Base-by-base conservation (phyloP, 2,329 filamentous ascomycete species). In the Ceratocystis lukuohia region DNA sequence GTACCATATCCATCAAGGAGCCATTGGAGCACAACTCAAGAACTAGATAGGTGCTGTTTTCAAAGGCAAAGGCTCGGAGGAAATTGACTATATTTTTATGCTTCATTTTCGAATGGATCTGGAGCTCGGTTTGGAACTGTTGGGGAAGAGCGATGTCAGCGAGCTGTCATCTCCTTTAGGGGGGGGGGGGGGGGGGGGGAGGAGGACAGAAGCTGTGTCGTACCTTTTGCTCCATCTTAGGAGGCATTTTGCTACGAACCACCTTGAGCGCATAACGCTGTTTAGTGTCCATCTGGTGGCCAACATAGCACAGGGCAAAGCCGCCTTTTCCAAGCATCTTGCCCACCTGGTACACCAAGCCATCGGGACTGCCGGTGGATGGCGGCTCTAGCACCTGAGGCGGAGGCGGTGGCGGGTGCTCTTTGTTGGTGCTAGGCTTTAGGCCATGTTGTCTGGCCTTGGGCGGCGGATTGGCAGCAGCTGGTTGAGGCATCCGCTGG, bases 21-120 rank as follows among this genome's bases (percentile, higher is more conserved):
- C 94, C 94, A 74, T 97, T 97, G 65, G 91, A 88, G 75, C 94
- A 99, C 57, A 99, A 80, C 74, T 99, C 93, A 33, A 99, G 82
- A 61, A 97, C 89, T 62, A 99, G 88, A 72, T 96, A 99, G 67
- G 94, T 97, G 74, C 87, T 92, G 70, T 84, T 86, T 70, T 91
- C 82, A 75, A 92, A 96, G 12, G 92, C 88, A 74, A 99, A 99
- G 44, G 94, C 94, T 71, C 93, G 86, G 72, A 96, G 85, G 75
- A 99, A 99, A 71, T 93, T 88, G 69, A 99, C 94, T 70, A 99
- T 93, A 75, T 96, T 96, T 65, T 89, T 88, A 73, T 99, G 94
- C 67, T 87, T 86, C 85, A 99, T 93, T 75, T 97, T 99, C 56
- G 94, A 96, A 77, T 99, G 94, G 68, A 99, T 96, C 76, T 97